Evolutionary conservation across 352 stramenopile genomes (phyloP).

Genomic region (Globisporangium paddicum): DNA sequence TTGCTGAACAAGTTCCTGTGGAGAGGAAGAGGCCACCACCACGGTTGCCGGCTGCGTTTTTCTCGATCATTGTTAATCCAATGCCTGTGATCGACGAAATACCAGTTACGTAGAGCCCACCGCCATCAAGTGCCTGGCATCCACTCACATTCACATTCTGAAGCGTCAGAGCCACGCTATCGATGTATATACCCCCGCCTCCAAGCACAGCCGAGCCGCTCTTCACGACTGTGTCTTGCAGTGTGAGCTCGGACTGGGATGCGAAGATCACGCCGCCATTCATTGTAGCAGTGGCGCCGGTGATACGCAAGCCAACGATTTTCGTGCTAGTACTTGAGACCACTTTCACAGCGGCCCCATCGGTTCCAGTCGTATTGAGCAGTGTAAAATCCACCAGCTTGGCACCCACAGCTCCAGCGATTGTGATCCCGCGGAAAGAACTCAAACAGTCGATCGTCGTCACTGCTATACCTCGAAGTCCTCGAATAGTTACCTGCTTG

Average conservation of each 20-base stretch:
- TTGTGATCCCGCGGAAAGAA: constrained; percentile 20
- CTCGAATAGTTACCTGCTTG: constrained; percentile 28
- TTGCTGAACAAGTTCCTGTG: constrained; percentile 7
- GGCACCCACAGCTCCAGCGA: constrained; percentile 11
- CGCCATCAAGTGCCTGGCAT: constrained; percentile 22
- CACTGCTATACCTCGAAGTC: constrained; percentile 24
- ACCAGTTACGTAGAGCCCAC: constrained; percentile 24
- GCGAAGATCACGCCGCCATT: constrained; percentile 34
- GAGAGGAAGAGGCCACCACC: constrained; percentile 27
- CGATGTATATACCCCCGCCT: constrained; percentile 29
- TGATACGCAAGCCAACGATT: constrained; percentile 15
- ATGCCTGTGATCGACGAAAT: constrained; percentile 15
- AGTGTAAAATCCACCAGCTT: constrained; percentile 27
- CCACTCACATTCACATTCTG: constrained; percentile 9
- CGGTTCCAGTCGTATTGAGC: constrained; percentile 5
- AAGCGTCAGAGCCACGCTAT: constrained; percentile 17
- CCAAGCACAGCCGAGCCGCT: constrained; percentile 17
- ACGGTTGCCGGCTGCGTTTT: constrained; percentile 19
- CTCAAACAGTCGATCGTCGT: constrained; percentile 38
- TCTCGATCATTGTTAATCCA: constrained; percentile 10
- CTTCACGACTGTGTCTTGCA: constrained; percentile 14
- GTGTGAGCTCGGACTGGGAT: constrained; percentile 17
- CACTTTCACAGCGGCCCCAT: constrained; percentile 28
- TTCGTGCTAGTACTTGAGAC: constrained; percentile 16
- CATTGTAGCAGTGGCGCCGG: constrained; percentile 2